Base-by-base conservation (phyloP, 2,329 filamentous ascomycete species). In the Sclerotinia trifoliorum region DNA sequence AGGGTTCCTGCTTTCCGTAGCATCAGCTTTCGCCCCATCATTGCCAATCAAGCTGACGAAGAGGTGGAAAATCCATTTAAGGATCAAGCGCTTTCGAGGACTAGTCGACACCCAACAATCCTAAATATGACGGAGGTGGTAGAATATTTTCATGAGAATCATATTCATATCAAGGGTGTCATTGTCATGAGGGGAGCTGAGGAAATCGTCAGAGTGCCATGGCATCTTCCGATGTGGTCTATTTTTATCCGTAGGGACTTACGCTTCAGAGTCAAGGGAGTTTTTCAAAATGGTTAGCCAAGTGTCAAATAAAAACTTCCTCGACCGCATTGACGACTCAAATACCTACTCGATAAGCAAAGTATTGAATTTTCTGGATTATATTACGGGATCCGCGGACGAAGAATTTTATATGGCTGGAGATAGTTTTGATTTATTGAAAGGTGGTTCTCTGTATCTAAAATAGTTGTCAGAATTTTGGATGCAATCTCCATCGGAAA, bases 11-110 rank as follows among this genome's bases (percentile, higher is more conserved):
- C 8, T 4, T 35, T 62, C 13, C 58, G 29, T 4, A 6, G 24
- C 15, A 39, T 49, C 0, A 48, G 21, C 10, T 62, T 62, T 39
- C 44, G 26, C 13, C 44, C 58, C 21, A 62, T 62, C 29, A 62
- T 21, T 49, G 1, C 32, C 13, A 62, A 49, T 7, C 21, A n/a
- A 48, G 29, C 4, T 4, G 44, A 29, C 3, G 26, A 62, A 17
- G 58, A 62, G 26, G n/a, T 62, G 13, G 58, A 62, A 10, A 62
- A 62, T 17, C 58, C 58, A 3, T 49, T 49, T 11, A 5, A 48
- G 15, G n/a, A 35, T 62, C 11, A 10, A 49, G 32, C 15, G 13
- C n/a, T 62, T 32, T 35, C 44, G 29, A 35, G 15, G n/a, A 24
- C 26, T 15, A 21, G 44, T 7, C 8, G 17, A 29, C 15, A 24